Base-by-base conservation (phyloP, 306 rosid genomes). In the Crataegus laevigata region DNA sequence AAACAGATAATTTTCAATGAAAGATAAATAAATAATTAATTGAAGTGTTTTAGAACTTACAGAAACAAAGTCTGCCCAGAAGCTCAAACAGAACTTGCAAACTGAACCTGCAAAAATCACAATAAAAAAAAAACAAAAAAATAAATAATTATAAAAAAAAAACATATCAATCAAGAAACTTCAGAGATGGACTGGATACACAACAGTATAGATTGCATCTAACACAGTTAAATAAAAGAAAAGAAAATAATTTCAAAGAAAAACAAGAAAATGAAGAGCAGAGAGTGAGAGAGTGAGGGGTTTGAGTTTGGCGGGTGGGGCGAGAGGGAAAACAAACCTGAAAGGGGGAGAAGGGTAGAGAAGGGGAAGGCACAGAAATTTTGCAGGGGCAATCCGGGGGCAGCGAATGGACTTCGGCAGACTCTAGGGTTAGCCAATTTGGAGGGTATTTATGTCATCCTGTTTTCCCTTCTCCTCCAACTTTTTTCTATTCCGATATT, bases 241-340 rank as follows among this genome's bases (percentile, higher is more conserved):
- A 42, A 4, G 4, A 8, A 1, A 32, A 40, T 38, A 4, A 25
- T 40, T 57, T 6, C 18, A 12, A 45, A 6, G 24, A 24, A 60
- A 70, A 29, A 6, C 3, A 28, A 28, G 15, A 25, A 1, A 19
- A 34, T 2, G 24, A 14, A 34, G 15, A 32, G 65, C 69, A 50
- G 47, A 22, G 69, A 47, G 32, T 12, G 51, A 45, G 51, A 43
- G 51, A 47, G 19, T 13, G 52, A 47, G 18, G 18, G 14, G 4
- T 68, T 66, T 50, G 67, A 52, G 73, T 66, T 71, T 76, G 83
- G 86, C 69, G 76, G 78, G 77, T 26, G 64, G 47, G 72, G 6
- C 43, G 74, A 51, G 80, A 72, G 78, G 80, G 60, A 85, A 82
- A 76, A 80, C 84, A 82, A 77, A 80, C 86, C 85, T 79, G 84